Evolutionary conservation across 495 filamentous ascomycete genomes (phyloP).

Genomic region (Neurospora sublineolata): DNA sequence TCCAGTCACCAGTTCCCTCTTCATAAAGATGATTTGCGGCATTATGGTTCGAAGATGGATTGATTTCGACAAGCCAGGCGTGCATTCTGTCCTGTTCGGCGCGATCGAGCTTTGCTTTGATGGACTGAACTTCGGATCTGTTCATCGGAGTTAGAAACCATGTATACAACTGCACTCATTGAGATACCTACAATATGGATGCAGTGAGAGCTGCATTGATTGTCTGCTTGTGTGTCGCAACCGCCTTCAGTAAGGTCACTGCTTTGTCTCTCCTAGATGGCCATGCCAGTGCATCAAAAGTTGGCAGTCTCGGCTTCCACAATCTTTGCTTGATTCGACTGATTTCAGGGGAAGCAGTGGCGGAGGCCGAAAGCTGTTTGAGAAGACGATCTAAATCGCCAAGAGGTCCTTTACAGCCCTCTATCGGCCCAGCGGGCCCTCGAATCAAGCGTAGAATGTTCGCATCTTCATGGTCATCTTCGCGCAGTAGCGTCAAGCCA

Average conservation of each 20-base stretch:
- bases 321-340: fast-evolving
- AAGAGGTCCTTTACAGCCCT: neutral
- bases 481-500: neutral
- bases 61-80: conserved; percentile 2
- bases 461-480: neutral
- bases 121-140: neutral
- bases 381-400: neutral
- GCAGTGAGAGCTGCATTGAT: conserved; percentile 1
- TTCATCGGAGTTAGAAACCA: neutral
- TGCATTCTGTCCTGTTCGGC: neutral
- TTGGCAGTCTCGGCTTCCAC: neutral
- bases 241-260: conserved; percentile 11
- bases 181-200: neutral
- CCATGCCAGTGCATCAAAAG: conserved; percentile 11
- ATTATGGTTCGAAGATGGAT: conserved; percentile 11
- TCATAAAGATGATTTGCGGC: conserved; percentile 3
- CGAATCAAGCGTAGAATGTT: neutral
- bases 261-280: conserved; percentile 14
- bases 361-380: neutral
- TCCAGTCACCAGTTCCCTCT: conserved; percentile 14
- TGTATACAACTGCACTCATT: neutral
- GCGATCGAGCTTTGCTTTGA: neutral
- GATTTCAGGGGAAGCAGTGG: neutral
- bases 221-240: conserved; percentile 16
- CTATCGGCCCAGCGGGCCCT: neutral